A percentile compares a stretch with the other conserved stretches of the same genome.
These are phyloP conservation scores for Eleusine indica DNA, from an alignment of 176 grass and related monocot species.

Conservation along the genomic window DNA sequence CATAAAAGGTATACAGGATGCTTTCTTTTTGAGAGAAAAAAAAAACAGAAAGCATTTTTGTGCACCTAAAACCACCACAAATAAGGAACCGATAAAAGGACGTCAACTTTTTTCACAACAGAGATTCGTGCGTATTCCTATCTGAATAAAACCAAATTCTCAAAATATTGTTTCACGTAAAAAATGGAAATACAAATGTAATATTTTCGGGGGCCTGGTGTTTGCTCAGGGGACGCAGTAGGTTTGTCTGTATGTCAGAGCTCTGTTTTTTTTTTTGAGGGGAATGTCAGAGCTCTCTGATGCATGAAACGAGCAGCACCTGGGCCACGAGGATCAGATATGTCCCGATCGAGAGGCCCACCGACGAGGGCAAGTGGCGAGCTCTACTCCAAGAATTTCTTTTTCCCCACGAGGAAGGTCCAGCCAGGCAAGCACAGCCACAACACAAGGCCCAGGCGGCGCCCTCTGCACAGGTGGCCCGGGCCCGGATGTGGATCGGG, in stretches of 20 bases:
- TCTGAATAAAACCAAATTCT: no score
- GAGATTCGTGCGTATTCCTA: not conserved
- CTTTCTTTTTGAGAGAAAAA: no score
- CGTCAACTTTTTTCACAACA: no score
- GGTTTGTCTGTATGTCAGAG: no score
- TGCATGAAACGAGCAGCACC: no score
- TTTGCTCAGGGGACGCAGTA: no score
- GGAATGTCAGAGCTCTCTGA: no score
- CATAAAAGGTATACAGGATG: not conserved
- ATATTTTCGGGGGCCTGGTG: no score
- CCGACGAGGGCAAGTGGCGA: constrained; percentile 2
- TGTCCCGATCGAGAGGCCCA: not conserved
- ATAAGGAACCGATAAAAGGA: not conserved
- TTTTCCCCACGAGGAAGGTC: not conserved
- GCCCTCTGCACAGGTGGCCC: not conserved
- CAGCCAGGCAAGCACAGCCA: not conserved
- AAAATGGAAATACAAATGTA: no score
- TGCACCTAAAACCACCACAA: not conserved
- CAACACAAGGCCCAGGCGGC: not conserved
- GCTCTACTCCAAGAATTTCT: not conserved
- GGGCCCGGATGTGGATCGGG: not conserved
- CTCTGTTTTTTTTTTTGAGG: no score
- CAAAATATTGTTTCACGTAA: no score
- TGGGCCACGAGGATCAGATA: no score
- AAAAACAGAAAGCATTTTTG: not conserved